A percentile compares a stretch with the other conserved stretches of the same genome.
These are phyloP conservation scores for Candida sp. DNA, from an alignment of 1,139 yeast species.

Conservation along the genomic window DNA sequence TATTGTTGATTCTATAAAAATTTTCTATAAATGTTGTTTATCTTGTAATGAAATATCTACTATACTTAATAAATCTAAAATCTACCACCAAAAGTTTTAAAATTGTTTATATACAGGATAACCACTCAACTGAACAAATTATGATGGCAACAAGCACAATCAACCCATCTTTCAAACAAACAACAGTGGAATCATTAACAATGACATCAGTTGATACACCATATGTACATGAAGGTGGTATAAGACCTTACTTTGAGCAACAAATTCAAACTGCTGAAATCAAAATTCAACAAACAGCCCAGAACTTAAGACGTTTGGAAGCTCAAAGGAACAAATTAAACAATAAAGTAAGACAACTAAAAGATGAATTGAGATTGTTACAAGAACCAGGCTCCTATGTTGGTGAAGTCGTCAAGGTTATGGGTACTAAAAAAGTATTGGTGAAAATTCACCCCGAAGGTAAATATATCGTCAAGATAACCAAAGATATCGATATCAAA, in stretches of 20 bases:
- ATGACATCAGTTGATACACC: conserved; percentile 39
- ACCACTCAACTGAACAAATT: neutral
- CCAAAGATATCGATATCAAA: conserved; percentile 89
- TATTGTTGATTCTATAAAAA: no score
- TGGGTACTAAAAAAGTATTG: conserved; percentile 91
- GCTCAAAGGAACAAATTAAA: conserved; percentile 78
- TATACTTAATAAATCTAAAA: no score
- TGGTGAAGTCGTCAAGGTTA: conserved; percentile 95
- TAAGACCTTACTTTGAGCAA: conserved; percentile 86
- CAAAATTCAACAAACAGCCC: conserved; percentile 81
- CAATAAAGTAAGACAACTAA: conserved; percentile 80
- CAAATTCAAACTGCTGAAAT: conserved; percentile 93
- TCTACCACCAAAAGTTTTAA: no score
- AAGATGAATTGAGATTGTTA: conserved; percentile 87
- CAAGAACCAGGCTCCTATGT: conserved; percentile 99
- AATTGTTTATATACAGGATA: no score
- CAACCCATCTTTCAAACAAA: no score
- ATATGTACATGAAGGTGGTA: conserved; percentile 69
- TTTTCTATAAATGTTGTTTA: no score
- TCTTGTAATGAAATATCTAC: no score
- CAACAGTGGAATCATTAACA: neutral
- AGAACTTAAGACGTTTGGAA: conserved; percentile 83
- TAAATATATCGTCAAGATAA: conserved; percentile 87
- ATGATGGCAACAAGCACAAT: conserved; percentile 10
- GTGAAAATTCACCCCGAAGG: conserved; percentile 98